Evolutionary conservation across 2,329 filamentous ascomycete species (phyloP).

Genomic region (Drechslerella coelobrocha): DNA sequence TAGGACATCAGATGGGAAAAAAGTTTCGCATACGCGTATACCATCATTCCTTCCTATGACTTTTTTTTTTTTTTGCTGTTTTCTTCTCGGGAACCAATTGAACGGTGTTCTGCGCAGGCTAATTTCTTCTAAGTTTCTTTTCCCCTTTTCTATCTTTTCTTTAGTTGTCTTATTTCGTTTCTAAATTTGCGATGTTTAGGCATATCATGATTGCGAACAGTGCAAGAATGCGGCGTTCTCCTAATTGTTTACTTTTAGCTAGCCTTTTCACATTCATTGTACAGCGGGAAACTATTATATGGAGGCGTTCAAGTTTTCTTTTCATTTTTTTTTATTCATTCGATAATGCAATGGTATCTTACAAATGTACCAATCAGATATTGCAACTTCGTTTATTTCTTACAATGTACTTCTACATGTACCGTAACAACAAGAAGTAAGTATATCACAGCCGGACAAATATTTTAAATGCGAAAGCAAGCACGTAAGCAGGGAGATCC

Average conservation of each 20-base stretch:
- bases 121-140: too few relatives aligned
- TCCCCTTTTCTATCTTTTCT: not conserved
- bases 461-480: too few relatives aligned
- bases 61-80: slow-evolving; percentile 2
- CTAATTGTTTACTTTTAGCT: slow-evolving; percentile 1
- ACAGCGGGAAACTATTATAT: slow-evolving; percentile 6
- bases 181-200: slow-evolving; percentile 19
- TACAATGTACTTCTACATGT: slow-evolving; percentile 46
- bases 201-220: slow-evolving; percentile 49
- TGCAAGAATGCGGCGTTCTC: slow-evolving; percentile 48
- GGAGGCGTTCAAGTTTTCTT: slow-evolving; percentile 3
- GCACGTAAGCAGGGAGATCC: too few relatives aligned
- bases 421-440: too few relatives aligned
- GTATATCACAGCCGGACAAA: too few relatives aligned
- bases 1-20: slow-evolving; percentile 13
- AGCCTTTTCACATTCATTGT: slow-evolving; percentile 5
- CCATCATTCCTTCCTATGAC: slow-evolving; percentile 10
- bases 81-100: not conserved
- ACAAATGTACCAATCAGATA: slow-evolving; percentile 1
- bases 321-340: not conserved
- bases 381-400: slow-evolving; percentile 19
- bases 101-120: too few relatives aligned
- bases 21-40: slow-evolving; percentile 46
- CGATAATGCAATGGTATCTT: slow-evolving; percentile 17
- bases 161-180: not conserved